Conservation (phyloP, 2,329 filamentous ascomycete species). For the Scedosporium minutisporum region DNA sequence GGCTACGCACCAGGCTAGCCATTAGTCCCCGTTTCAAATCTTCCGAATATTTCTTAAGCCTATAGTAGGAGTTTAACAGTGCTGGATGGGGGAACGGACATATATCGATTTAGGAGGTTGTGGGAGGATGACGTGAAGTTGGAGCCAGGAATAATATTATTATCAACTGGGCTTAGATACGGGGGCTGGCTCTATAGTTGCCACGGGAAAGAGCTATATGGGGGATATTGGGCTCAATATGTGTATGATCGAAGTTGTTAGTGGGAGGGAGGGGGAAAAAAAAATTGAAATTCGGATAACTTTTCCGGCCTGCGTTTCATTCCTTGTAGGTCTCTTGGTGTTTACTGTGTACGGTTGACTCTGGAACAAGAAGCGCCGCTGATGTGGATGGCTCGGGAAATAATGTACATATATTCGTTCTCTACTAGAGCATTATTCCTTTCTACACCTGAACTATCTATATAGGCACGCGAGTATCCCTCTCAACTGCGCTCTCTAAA, state of each 20-base stretch:
- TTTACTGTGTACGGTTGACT: too few species aligned
- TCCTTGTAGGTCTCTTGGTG: too few species aligned
- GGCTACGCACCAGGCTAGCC: constrained; percentile 21
- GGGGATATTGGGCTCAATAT: background rate
- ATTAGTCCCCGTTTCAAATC: background rate
- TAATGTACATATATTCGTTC: too few species aligned
- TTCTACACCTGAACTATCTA: too few species aligned
- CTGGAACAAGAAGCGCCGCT: too few species aligned
- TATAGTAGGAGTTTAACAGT: background rate
- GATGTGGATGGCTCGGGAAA: too few species aligned
- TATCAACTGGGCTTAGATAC: background rate
- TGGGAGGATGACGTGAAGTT: background rate
- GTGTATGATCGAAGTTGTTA: background rate
- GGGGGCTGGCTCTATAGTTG: background rate
- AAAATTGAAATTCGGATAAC: background rate
- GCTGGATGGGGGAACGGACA: background rate
- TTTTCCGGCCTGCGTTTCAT: background rate
- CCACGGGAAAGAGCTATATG: background rate
- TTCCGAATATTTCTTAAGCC: background rate
- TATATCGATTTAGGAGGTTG: background rate
- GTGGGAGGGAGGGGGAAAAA: background rate
- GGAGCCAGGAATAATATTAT: background rate
- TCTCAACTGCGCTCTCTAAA: too few species aligned
- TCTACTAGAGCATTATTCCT: too few species aligned
- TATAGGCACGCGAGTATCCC: too few species aligned